phyloP scores from a whole-genome alignment of 352 stramenopile species.

The Pythium sukuiense region DNA sequence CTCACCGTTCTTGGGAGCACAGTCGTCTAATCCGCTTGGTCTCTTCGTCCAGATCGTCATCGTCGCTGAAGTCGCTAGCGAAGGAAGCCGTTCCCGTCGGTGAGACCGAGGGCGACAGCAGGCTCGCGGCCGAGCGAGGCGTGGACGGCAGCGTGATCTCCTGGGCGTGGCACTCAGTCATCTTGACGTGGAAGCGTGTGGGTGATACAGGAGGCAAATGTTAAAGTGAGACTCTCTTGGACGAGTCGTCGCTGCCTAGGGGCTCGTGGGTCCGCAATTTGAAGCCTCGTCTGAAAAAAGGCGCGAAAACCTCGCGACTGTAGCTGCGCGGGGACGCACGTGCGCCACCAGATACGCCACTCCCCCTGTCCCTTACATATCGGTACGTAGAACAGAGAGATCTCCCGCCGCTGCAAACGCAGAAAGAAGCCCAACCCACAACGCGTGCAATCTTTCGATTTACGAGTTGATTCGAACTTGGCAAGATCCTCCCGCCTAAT shows the following conservation, averaged over 20 bases:
- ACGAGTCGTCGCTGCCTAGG: not conserved
- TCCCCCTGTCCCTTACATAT: not conserved
- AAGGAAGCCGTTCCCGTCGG: constrained; percentile 1
- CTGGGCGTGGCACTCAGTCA: constrained; percentile 11
- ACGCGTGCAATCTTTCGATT: not conserved
- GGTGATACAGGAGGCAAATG: constrained; percentile 6
- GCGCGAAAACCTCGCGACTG: constrained; percentile 16
- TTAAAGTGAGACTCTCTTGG: constrained; percentile 6
- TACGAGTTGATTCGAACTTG: not conserved
- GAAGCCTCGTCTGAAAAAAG: constrained; percentile 18
- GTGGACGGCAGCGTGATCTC: not conserved
- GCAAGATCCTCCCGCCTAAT: not conserved
- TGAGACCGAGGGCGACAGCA: constrained; percentile 8
- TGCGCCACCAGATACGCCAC: constrained; percentile 2
- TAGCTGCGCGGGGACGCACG: constrained; percentile 5
- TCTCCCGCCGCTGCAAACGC: not conserved
- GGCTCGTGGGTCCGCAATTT: constrained; percentile 20
- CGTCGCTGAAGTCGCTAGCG: not conserved
- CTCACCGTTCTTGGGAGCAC: constrained; percentile 14
- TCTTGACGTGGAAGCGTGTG: not conserved
- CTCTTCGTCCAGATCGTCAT: constrained; percentile 18
- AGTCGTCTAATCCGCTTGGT: constrained; percentile 2
- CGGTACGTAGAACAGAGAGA: not conserved
- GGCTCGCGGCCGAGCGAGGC: not conserved
- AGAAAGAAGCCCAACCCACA: not conserved